Evolutionary conservation across 441 rosid genomes (phyloP).

Genomic region (Gossypium davidsonii): DNA sequence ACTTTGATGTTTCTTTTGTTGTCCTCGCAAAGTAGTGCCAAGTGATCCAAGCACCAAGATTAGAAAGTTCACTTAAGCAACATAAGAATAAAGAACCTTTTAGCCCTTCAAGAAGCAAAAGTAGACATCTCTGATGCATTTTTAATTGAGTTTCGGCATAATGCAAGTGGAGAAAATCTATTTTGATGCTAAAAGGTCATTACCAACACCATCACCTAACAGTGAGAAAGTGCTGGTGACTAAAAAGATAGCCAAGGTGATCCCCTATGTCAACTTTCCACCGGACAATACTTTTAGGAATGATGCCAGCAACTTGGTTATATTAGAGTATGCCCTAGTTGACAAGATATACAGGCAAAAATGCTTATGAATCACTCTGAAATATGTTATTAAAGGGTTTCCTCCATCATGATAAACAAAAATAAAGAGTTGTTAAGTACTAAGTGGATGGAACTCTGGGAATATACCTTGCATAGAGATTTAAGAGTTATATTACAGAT

Average conservation of each 20-base stretch:
- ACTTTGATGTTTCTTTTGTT: not conserved
- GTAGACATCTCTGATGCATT: not conserved
- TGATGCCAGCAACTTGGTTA: not conserved
- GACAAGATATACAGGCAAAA: not conserved
- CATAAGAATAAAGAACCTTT: not conserved
- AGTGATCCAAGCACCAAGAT: not conserved
- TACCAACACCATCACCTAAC: not conserved
- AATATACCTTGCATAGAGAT: not conserved
- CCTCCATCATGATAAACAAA: not conserved
- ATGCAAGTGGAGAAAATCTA: constrained; percentile 5
- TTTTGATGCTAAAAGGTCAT: not conserved
- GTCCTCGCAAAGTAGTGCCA: not conserved
- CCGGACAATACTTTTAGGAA: not conserved
- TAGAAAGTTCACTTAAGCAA: not conserved
- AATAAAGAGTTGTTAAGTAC: not conserved
- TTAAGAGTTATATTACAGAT: not conserved
- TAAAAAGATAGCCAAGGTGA: not conserved
- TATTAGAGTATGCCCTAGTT: not conserved
- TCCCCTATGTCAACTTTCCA: not conserved
- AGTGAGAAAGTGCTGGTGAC: not conserved
- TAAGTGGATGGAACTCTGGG: not conserved
- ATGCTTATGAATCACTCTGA: not conserved
- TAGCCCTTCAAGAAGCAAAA: not conserved
- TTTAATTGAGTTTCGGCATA: not conserved
- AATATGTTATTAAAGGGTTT: not conserved